phyloP scores from a whole-genome alignment of 805 yeast genomes.

The Kodamaea jinghongensis region DNA sequence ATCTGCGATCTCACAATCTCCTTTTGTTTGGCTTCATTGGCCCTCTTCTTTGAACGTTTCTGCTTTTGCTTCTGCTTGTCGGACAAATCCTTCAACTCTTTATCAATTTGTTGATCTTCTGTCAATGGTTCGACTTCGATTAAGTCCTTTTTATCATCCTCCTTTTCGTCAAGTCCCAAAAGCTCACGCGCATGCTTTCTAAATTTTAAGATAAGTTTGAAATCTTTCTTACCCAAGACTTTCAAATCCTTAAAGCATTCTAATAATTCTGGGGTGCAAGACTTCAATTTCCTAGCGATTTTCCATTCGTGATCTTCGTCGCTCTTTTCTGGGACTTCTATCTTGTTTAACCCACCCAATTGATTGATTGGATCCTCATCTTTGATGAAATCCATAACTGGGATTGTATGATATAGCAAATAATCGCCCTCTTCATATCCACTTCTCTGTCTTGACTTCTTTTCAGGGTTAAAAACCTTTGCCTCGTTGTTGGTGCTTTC shows the following conservation, averaged over 20 bases:
- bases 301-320: conserved; percentile 65
- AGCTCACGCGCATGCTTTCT: conserved; percentile 80
- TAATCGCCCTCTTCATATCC: conserved; percentile 97
- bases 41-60: conserved; percentile 79
- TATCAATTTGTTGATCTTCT: conserved; percentile 87
- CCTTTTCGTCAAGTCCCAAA: conserved; percentile 62
- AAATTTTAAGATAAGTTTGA: conserved; percentile 81
- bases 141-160: conserved; percentile 45
- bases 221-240: conserved; percentile 92
- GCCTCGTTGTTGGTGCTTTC: conserved; percentile 78
- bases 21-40: conserved; percentile 80
- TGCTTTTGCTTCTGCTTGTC: conserved; percentile 65
- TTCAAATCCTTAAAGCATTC: conserved; percentile 89
- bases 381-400: conserved; percentile 77
- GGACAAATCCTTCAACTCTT: conserved; percentile 72
- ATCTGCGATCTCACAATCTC: conserved; percentile 90
- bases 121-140: conserved; percentile 69
- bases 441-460: conserved; percentile 82
- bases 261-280: conserved; percentile 73
- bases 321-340: conserved; percentile 51
- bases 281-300: conserved; percentile 64
- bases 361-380: conserved; percentile 80
- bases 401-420: conserved; percentile 62
- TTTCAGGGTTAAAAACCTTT: conserved; percentile 91
- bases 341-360: conserved; percentile 69